Conservation (phyloP, 2,329 filamentous ascomycete species). For the Neophaeococcomyces mojaviensis region DNA sequence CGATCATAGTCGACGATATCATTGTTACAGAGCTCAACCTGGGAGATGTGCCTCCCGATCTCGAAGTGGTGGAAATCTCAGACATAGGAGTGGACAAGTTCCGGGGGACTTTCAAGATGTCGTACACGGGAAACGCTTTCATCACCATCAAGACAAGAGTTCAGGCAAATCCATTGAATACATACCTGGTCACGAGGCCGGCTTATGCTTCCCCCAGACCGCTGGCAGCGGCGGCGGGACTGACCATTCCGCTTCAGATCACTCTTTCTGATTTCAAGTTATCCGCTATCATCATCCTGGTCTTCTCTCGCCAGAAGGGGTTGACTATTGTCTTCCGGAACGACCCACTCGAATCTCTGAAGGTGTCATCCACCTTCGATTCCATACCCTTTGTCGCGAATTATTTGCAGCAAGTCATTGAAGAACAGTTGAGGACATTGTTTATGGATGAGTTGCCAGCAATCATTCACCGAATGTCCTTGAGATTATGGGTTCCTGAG, state of each 20-base stretch:
- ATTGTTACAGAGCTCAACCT: conserved; percentile 90
- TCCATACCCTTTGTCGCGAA: conserved; percentile 97
- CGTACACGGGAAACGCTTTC: conserved; percentile 90
- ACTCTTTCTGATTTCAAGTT: conserved; percentile 92
- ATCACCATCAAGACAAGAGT: conserved; percentile 92
- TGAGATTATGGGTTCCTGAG: conserved; percentile 84
- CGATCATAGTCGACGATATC: conserved; percentile 98
- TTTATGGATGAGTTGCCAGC: conserved; percentile 98
- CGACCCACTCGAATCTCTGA: conserved; percentile 93
- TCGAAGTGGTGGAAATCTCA: conserved; percentile 96
- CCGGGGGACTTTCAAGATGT: conserved; percentile 98
- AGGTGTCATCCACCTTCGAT: conserved; percentile 97
- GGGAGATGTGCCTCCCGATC: conserved; percentile 83
- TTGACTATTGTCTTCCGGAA: conserved; percentile 95
- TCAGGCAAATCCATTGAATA: conserved; percentile 96
- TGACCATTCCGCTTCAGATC: conserved; percentile 96
- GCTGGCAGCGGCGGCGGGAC: conserved; percentile 72
- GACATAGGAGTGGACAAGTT: conserved; percentile 96
- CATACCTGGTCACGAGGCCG: conserved; percentile 84
- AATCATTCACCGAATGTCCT: conserved; percentile 86
- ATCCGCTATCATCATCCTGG: conserved; percentile 92
- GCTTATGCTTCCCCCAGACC: conserved; percentile 88
- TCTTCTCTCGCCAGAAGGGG: conserved; percentile 96
- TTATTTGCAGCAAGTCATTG: conserved; percentile 92
- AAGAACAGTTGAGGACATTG: conserved; percentile 79